A percentile compares a stretch with the other conserved stretches of the same genome.
These are phyloP conservation scores for Lipomyces spencermartinsiae DNA, from an alignment of 805 yeast genomes.

Conservation along the genomic window DNA sequence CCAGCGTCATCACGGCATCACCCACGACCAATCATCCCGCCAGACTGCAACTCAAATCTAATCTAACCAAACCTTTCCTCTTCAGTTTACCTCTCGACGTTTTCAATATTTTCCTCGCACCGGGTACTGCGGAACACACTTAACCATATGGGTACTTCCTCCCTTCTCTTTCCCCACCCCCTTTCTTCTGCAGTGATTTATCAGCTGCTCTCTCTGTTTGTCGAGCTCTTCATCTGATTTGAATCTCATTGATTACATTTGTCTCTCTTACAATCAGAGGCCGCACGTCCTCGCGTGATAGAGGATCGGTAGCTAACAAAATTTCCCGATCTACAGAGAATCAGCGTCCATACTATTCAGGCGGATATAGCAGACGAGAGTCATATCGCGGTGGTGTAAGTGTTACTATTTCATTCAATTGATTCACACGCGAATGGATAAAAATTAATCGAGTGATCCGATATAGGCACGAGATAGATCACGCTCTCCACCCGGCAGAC, in stretches of 20 bases:
- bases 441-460: background rate
- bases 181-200: background rate
- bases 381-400: conserved; percentile 12
- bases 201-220: background rate
- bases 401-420: background rate
- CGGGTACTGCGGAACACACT: background rate
- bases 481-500: conserved; percentile 22
- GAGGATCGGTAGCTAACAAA: conserved; percentile 6
- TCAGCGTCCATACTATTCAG: conserved; percentile 29
- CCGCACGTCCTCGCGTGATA: background rate
- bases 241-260: background rate
- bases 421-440: background rate
- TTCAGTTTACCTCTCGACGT: background rate
- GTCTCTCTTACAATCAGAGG: background rate
- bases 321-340: conserved; percentile 12
- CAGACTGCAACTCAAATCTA: background rate
- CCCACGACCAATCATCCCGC: background rate
- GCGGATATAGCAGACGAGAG: conserved; percentile 22
- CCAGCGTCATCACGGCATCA: background rate
- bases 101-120: background rate
- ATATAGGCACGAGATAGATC: conserved; percentile 25
- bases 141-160: background rate
- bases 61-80: background rate
- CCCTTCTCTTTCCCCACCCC: background rate
- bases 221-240: background rate